Evolutionary conservation across 352 stramenopile genomes (phyloP).

Genomic region (Globisporangium middletonii): DNA sequence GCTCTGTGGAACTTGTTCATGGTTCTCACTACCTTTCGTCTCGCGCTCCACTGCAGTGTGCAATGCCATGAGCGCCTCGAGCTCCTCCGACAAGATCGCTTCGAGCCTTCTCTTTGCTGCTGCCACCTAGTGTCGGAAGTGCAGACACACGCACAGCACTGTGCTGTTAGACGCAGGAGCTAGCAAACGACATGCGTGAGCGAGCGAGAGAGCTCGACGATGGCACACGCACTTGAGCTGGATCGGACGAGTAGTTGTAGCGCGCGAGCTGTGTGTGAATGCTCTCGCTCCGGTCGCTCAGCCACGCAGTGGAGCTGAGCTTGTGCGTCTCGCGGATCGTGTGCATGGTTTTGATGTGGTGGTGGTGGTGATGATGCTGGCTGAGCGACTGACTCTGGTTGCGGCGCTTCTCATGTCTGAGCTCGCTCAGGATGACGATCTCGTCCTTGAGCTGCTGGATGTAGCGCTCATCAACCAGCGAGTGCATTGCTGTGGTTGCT

Average conservation of each 20-base stretch:
- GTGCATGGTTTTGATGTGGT: constrained; percentile 56
- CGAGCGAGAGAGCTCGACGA: background rate
- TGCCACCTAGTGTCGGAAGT: constrained; percentile 13
- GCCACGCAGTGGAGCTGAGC: constrained; percentile 12
- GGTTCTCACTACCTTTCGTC: background rate
- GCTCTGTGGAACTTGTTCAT: constrained; percentile 2
- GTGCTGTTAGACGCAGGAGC: no score
- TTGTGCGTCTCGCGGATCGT: constrained; percentile 38
- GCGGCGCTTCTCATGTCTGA: constrained; percentile 10
- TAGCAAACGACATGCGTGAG: background rate
- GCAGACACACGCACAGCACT: background rate
- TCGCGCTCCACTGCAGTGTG: constrained; percentile 10
- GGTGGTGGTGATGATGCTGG: constrained; percentile 7
- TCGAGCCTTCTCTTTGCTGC: constrained; percentile 31
- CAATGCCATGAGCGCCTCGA: constrained; percentile 25
- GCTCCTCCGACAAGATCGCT: constrained; percentile 16
- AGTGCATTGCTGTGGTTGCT: background rate
- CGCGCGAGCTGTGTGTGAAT: constrained; percentile 27
- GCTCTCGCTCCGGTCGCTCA: constrained; percentile 5
- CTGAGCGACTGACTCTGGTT: background rate
- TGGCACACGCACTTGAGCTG: constrained; percentile 23
- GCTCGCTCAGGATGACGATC: constrained; percentile 34
- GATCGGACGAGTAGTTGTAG: constrained; percentile 48
- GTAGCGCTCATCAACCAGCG: constrained; percentile 31
- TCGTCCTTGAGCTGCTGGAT: constrained; percentile 52